phyloP scores from a whole-genome alignment of 2,329 filamentous ascomycete species.

The Pyrenophora seminiperda region DNA sequence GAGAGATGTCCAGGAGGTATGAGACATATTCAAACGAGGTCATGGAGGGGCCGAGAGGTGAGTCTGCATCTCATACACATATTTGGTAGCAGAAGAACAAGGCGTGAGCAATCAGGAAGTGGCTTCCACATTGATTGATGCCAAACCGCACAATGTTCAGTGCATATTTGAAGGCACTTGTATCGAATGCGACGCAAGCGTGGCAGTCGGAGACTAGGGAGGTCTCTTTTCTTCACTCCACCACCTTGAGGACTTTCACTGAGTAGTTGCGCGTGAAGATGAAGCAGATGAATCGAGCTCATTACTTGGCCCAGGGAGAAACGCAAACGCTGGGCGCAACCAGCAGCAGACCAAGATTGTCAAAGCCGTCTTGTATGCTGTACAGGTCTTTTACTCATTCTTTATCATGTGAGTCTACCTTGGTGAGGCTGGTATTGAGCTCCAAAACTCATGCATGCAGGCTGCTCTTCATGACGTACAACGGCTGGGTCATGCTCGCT shows the following conservation, averaged over 20 bases:
- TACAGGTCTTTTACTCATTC: conserved; percentile 98
- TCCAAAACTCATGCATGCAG: conserved; percentile 55
- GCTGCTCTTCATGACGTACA: conserved; percentile 99
- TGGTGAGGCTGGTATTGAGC: neutral
- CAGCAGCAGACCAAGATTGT: conserved; percentile 74
- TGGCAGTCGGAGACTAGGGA: conserved; percentile 11
- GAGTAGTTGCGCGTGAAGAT: conserved; percentile 35
- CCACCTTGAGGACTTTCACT: conserved; percentile 31
- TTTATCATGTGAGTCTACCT: conserved; percentile 90
- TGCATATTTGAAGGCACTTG: too few relatives aligned
- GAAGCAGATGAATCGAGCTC: conserved; percentile 62
- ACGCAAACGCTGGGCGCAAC: conserved; percentile 55
- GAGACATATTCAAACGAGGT: conserved; percentile 57
- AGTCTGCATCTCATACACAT: conserved; percentile 22
- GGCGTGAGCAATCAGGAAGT: neutral
- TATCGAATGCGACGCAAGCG: neutral
- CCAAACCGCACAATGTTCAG: neutral
- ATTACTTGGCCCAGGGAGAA: conserved; percentile 76
- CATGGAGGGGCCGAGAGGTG: conserved; percentile 40
- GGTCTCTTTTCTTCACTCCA: conserved; percentile 16
- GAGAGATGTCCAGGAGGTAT: conserved; percentile 76
- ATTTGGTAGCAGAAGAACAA: neutral
- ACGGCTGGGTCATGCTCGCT: conserved; percentile 94
- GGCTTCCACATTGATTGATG: neutral
- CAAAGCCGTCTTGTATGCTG: conserved; percentile 82